phyloP scores from a whole-genome alignment of 768 basidiomycete species.

The Hygrocybe coccinea region DNA sequence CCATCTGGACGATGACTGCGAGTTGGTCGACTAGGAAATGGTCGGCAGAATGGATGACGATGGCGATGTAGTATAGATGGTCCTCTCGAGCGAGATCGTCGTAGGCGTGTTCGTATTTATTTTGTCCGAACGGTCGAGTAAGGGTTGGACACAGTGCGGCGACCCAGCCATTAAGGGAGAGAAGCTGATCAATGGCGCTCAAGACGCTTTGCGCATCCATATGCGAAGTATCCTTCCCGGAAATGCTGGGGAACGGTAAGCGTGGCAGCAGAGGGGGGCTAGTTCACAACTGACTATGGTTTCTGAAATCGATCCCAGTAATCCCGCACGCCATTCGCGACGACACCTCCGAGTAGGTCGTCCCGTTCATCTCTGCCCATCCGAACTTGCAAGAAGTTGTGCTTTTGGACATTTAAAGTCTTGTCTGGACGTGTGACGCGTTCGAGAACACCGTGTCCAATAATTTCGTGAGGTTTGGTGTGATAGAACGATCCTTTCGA shows the following conservation, averaged over 20 bases:
- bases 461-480: conserved; percentile 37
- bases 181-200: conserved; percentile 83
- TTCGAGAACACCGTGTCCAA: conserved; percentile 50
- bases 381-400: conserved; percentile 83
- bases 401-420: conserved; percentile 80
- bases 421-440: conserved; percentile 61
- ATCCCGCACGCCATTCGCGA: conserved; percentile 73
- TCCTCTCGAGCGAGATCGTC: conserved; percentile 82
- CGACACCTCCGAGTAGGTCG: conserved; percentile 73
- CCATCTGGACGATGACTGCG: conserved; percentile 94
- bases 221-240: conserved; percentile 75
- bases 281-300: conserved; percentile 66
- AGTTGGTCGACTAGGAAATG: conserved; percentile 99
- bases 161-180: conserved; percentile 98
- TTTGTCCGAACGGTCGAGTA: conserved; percentile 90
- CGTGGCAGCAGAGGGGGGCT: conserved; percentile 1
- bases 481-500: conserved; percentile 20
- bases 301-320: conserved; percentile 92
- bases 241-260: conserved; percentile 51
- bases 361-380: conserved; percentile 81
- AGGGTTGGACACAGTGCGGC: conserved; percentile 92
- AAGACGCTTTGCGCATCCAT: conserved; percentile 89
- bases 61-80: conserved; percentile 89
- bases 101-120: conserved; percentile 79
- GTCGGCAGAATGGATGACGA: conserved; percentile 96